Evolutionary conservation across 2,329 filamentous ascomycete genomes (phyloP), one percentile per base, ranked within the genome.

Genomic region (Pseudogymnoascus sp.): DNA sequence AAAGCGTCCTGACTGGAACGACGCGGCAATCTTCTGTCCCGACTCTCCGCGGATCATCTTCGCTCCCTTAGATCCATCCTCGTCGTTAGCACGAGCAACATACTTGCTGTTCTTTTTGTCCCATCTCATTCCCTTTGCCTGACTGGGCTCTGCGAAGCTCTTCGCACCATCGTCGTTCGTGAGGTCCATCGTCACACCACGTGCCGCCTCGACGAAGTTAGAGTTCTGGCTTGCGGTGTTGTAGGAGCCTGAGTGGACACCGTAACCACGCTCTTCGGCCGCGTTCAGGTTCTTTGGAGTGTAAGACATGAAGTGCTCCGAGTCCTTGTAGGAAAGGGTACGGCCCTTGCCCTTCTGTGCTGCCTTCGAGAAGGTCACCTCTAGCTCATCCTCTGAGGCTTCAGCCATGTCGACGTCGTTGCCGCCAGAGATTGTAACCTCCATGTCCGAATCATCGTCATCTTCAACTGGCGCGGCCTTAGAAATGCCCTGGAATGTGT

Each of bases 61-160:
- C 63, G 76, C 73, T 57, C 82, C 82, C 71, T 86, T 87, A 68
- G 84, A 95, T 38, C 94, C 94, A 76, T 99, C 95, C 68, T 96
- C 90, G 76, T 99, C 94, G 79, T 99, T 97, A 68, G 86, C 86
- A 36, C 90, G 85, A 11, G 90, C 81, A 36, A 99, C 93, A 76
- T 97, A 99, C 76, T 97, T 97, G 76, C 90, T 95, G 70, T 86
- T 84, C 75, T 96, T 96, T 78, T 95, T 93, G 78, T 99, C 94
- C 94, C 94, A 99, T 66, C 94, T 88, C 86, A 96, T 87, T 53
- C 83, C 80, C 66, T 86, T 83, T 57, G 86, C 76, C 68, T 86
- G 88, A 53, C 86, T 83, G 2, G 91, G 85, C 68, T 90, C 85
- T 64, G 85, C 91, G 72, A 97, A 95, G 1, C 84, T 82, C 71